These are phyloP conservation scores for Beta corolliflora DNA, from an alignment of 179 eudicot species.

Conservation along the genomic window DNA sequence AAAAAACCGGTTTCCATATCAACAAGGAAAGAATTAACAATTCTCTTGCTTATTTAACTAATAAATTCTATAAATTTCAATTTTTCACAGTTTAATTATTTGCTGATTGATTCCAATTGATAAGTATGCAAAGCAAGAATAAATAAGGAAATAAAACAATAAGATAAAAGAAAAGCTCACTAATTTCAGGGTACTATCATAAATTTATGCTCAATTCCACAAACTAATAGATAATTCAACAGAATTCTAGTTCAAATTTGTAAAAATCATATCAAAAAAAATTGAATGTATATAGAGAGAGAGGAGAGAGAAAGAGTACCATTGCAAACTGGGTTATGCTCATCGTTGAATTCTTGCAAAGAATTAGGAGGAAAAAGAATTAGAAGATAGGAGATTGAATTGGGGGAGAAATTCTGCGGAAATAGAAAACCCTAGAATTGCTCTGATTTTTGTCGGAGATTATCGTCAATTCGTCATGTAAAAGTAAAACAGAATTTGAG, in stretches of 20 bases:
- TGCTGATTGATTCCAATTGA: background rate
- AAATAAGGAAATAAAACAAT: background rate
- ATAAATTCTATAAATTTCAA: background rate
- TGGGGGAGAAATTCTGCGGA: slow-evolving; percentile 26
- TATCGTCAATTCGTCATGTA: background rate
- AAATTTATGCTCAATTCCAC: slow-evolving; percentile 11
- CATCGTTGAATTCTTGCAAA: slow-evolving; percentile 29
- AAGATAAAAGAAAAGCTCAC: background rate
- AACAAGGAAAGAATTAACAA: background rate
- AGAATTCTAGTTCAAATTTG: background rate
- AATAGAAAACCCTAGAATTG: slow-evolving; percentile 37
- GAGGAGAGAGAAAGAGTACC: slow-evolving; percentile 29
- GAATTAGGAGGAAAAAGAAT: background rate
- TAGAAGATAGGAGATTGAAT: slow-evolving; percentile 1
- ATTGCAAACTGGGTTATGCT: slow-evolving; percentile 50
- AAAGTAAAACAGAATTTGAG: background rate
- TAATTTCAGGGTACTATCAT: background rate
- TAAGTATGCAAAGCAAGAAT: background rate
- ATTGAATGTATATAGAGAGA: background rate
- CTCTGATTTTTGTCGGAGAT: background rate
- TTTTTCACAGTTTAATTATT: background rate
- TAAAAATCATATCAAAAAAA: background rate
- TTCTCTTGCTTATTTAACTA: background rate
- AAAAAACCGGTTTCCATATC: too few relatives aligned
- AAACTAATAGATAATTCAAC: background rate